Conservation (phyloP, 1,284 basidiomycete species). For the Rhodotorula sp. region DNA sequence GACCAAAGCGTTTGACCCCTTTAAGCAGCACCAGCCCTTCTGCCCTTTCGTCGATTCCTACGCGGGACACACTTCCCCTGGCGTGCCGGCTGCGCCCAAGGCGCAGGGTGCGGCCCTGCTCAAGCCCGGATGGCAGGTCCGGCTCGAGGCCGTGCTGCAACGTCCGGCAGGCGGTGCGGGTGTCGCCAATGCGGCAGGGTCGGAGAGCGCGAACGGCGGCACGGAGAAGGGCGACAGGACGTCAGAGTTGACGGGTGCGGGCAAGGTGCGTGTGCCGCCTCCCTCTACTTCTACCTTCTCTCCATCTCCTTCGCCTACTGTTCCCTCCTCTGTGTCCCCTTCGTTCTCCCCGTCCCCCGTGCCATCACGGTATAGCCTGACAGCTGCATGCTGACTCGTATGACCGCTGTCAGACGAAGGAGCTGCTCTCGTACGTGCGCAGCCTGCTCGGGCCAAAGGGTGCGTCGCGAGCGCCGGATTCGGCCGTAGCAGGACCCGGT, state of each 20-base stretch:
- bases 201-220: too few relatives aligned
- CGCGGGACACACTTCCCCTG: not conserved
- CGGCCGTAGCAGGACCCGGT: too few relatives aligned
- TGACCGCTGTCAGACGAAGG: conserved; percentile 2
- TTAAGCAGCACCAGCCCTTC: conserved; percentile 22
- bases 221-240: not conserved
- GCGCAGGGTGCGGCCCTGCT: not conserved
- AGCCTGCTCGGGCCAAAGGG: conserved; percentile 16
- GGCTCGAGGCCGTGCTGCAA: conserved; percentile 16
- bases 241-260: not conserved
- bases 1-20: conserved; percentile 1
- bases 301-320: not conserved
- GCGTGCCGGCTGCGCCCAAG: not conserved
- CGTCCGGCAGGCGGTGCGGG: not conserved
- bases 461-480: not conserved
- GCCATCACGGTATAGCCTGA: too few relatives aligned
- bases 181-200: not conserved
- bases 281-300: too few relatives aligned
- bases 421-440: conserved; percentile 17
- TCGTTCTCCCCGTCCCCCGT: not conserved
- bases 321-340: not conserved
- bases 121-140: conserved; percentile 24
- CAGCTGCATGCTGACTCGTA: not conserved
- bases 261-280: conserved; percentile 16
- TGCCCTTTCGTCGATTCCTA: conserved; percentile 23